Conservation (phyloP, 176 grass and related monocot species). For the Hsuehochloa calcarea region DNA sequence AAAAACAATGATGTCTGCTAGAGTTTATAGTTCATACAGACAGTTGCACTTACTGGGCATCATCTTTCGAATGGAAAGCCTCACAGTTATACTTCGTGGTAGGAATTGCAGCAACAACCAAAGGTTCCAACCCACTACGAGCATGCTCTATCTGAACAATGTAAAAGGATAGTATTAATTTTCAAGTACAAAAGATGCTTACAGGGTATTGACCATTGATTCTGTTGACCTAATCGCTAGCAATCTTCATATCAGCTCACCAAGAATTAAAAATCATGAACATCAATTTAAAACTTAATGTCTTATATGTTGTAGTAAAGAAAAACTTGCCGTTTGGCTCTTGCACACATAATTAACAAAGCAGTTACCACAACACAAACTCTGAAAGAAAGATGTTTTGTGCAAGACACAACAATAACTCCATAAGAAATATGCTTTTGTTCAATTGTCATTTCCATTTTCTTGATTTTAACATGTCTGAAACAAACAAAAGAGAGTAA, state of each 20-base stretch:
- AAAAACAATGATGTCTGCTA: neutral
- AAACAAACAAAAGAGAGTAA: neutral
- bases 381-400: neutral
- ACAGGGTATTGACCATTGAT: neutral
- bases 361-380: neutral
- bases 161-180: slow-evolving; percentile 11
- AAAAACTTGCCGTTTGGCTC: neutral
- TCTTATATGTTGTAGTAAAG: neutral
- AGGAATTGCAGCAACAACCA: slow-evolving; percentile 65
- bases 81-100: slow-evolving; percentile 56
- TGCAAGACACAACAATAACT: neutral
- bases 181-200: neutral
- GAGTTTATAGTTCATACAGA: neutral
- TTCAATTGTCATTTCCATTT: neutral
- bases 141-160: slow-evolving; percentile 48
- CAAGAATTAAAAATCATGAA: neutral
- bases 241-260: neutral
- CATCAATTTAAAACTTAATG: neutral
- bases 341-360: neutral
- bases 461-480: neutral
- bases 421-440: neutral
- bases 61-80: slow-evolving; percentile 53
- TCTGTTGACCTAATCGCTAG: neutral
- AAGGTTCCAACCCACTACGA: slow-evolving; percentile 60
- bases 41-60: slow-evolving; percentile 64